A percentile compares a stretch with the other conserved stretches of the same genome.
Evolutionary conservation across 768 basidiomycete genomes (phyloP).

Genomic region (Solioccasus polychromus): DNA sequence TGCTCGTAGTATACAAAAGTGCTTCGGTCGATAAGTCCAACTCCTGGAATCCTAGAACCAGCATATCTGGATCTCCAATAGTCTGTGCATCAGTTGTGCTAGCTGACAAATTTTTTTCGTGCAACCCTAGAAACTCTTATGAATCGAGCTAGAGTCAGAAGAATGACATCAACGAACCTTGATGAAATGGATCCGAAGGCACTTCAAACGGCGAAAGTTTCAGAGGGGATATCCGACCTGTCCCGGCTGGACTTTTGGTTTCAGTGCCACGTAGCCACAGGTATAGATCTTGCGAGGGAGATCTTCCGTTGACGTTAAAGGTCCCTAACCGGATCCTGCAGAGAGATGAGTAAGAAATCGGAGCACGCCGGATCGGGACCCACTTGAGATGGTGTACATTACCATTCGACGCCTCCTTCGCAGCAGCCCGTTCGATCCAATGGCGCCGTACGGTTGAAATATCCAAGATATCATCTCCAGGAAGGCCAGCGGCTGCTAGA

Average conservation of each 20-base stretch:
- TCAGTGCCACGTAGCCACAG: conserved; percentile 51
- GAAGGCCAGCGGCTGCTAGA: conserved; percentile 55
- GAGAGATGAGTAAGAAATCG: neutral
- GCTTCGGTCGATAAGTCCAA: conserved; percentile 78
- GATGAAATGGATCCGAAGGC: conserved; percentile 18
- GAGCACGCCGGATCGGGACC: neutral
- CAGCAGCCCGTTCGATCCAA: conserved; percentile 54
- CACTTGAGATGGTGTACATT: conserved; percentile 25
- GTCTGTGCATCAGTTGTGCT: conserved; percentile 16
- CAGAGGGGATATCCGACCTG: conserved; percentile 34
- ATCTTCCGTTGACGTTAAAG: conserved; percentile 82
- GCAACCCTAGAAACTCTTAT: conserved; percentile 6
- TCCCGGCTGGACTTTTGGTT: neutral
- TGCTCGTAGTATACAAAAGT: conserved; percentile 64
- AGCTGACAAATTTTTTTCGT: neutral
- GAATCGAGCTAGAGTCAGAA: neutral
- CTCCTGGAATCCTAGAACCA: conserved; percentile 81
- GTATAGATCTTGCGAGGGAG: conserved; percentile 69
- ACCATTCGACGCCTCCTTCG: conserved; percentile 27
- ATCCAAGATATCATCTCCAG: conserved; percentile 61
- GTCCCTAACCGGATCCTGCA: conserved; percentile 67
- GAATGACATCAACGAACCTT: conserved; percentile 16
- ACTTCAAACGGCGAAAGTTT: conserved; percentile 36
- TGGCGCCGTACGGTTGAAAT: conserved; percentile 56
- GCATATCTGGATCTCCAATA: conserved; percentile 55